Evolutionary conservation across 228 moss, liverwort and hornwort species (phyloP).

Genomic region (Sphagnum magellanicum): DNA sequence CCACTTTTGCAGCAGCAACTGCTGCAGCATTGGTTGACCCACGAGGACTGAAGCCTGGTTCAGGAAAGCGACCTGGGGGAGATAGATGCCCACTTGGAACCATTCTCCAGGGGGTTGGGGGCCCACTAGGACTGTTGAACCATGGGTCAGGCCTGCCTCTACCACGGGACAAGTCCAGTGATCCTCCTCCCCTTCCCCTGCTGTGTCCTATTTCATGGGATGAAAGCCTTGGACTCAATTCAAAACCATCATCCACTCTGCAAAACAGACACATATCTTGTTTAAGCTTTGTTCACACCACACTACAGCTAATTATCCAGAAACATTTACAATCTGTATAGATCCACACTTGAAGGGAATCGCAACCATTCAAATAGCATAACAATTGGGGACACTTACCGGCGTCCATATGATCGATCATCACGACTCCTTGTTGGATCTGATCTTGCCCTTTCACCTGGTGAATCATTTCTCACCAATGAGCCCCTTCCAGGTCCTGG

Average conservation of each 20-base stretch:
- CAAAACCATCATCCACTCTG: constrained; percentile 82
- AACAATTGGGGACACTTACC: constrained; percentile 32
- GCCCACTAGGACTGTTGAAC: constrained; percentile 73
- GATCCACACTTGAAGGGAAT: background rate
- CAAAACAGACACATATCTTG: constrained; percentile 7
- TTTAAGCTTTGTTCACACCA: background rate
- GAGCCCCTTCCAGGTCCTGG: constrained; percentile 57
- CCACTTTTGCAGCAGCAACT: constrained; percentile 89
- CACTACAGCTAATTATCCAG: too few species aligned
- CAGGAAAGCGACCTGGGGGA: constrained; percentile 58
- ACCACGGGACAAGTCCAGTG: constrained; percentile 46
- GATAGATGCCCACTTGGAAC: constrained; percentile 68
- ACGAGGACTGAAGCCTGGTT: constrained; percentile 66
- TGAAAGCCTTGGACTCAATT: constrained; percentile 59
- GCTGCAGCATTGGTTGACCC: constrained; percentile 88
- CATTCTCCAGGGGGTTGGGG: constrained; percentile 60
- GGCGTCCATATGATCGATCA: constrained; percentile 66
- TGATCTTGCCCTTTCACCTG: constrained; percentile 59
- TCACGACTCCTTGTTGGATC: constrained; percentile 70
- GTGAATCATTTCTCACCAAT: constrained; percentile 35
- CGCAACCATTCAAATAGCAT: too few species aligned
- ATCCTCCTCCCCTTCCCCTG: constrained; percentile 53
- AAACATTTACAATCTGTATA: too few species aligned
- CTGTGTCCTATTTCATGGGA: constrained; percentile 69
- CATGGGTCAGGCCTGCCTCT: constrained; percentile 75